These are phyloP conservation scores for Achaetomium macrosporum DNA, from an alignment of 2,329 filamentous ascomycete genomes.

Conservation along the genomic window DNA sequence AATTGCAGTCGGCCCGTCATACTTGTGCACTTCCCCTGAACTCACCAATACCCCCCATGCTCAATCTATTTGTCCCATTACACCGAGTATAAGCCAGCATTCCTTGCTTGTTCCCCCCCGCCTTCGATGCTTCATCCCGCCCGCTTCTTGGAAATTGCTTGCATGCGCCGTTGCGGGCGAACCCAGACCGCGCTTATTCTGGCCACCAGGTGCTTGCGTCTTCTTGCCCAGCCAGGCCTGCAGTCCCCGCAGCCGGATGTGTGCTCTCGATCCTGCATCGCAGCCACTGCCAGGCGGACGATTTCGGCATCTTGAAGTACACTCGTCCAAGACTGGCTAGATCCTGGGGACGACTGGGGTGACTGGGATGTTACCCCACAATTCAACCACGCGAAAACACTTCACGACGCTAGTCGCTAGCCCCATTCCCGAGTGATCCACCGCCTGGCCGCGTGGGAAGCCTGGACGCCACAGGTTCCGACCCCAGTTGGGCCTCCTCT, in stretches of 20 bases:
- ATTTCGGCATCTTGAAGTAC: not conserved
- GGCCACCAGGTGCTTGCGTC: slow-evolving; percentile 1
- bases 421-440: slow-evolving; percentile 9
- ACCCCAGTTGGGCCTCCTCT: slow-evolving; percentile 16
- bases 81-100: slow-evolving; percentile 17
- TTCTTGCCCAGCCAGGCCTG: not conserved
- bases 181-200: slow-evolving; percentile 7
- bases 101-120: slow-evolving; percentile 19
- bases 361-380: slow-evolving; percentile 15
- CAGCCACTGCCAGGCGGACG: not conserved
- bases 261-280: not conserved
- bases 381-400: slow-evolving; percentile 13
- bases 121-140: slow-evolving; percentile 16
- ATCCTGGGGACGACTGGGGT: not conserved
- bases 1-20: slow-evolving; percentile 16
- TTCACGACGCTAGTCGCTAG: slow-evolving; percentile 9
- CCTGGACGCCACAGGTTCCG: slow-evolving; percentile 5
- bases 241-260: not conserved
- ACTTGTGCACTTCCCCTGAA: slow-evolving; percentile 15
- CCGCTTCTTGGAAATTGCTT: slow-evolving; percentile 22
- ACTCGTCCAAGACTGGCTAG: not conserved
- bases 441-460: not conserved
- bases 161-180: slow-evolving; percentile 17
- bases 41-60: slow-evolving; percentile 16
- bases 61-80: slow-evolving; percentile 24